Conservation (phyloP, 495 filamentous ascomycete species). For the Astrothelium macrocarpum region DNA sequence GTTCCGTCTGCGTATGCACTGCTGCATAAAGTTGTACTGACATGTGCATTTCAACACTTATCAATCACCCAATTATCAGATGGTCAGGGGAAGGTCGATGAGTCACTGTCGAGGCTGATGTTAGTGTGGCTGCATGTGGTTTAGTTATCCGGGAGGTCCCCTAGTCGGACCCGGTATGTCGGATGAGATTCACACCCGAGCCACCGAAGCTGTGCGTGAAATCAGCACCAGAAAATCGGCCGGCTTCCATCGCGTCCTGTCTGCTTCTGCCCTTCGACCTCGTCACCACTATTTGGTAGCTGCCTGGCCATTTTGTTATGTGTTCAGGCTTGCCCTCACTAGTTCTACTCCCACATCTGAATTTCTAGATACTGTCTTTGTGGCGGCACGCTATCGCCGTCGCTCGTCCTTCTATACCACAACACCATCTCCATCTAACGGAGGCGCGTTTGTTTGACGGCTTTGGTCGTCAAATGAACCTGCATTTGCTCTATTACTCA, state of each 20-base stretch:
- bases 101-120: too few species aligned
- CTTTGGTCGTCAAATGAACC: slow-evolving; percentile 55
- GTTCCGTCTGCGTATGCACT: too few species aligned
- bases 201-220: too few species aligned
- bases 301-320: background rate
- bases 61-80: too few species aligned
- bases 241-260: background rate
- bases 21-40: too few species aligned
- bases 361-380: background rate
- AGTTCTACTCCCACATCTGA: background rate
- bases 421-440: background rate
- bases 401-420: background rate
- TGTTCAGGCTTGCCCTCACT: background rate
- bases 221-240: slow-evolving; percentile 3
- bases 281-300: background rate
- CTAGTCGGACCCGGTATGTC: background rate
- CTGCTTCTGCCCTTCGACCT: background rate
- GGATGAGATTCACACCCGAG: background rate
- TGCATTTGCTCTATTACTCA: slow-evolving; percentile 41
- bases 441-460: slow-evolving; percentile 56
- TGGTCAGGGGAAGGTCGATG: too few species aligned
- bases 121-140: background rate
- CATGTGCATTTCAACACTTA: too few species aligned
- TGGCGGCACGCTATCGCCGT: background rate
- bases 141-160: background rate